Evolutionary conservation across 192 early-diverging fungal genomes (phyloP), one percentile per base, ranked within the genome.

Genomic region (Lunasporangiospora selenospora): DNA sequence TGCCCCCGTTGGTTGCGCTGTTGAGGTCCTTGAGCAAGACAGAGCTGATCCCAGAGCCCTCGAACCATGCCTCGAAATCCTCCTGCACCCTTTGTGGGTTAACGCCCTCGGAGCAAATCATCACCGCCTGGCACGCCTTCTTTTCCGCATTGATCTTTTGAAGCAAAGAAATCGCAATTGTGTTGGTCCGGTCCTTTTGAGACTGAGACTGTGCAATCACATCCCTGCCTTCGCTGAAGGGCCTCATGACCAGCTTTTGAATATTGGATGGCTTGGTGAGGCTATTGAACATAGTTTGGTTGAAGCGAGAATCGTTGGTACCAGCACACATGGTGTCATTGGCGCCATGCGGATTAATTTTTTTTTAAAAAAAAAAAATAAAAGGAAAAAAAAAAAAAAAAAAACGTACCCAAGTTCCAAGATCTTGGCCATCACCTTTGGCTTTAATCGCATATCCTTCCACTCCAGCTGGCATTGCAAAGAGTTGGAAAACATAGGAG

Each of bases 181-280:
- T 73, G 43, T 58, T 73, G 45, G 69, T 73, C 16, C 69, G 69
- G 43, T 73, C 69, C 15, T 58, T 73, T 42, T 63, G 69, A 2
- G 69, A 73, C 39, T 73, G 69, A 10, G 69, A 48, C 42, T 73
- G 69, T 15, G 69, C 69, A 34, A 73, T 63, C 18, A 73, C 60
- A 26, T 73, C 69, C 37, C 46, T 62, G 49, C 69, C 69, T 13
- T 58, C 27, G 26, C 33, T 30, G 21, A 73, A 58, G 3, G 69
- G 54, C 42, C 53, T 52, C 49, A 73, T 73, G 12, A 62, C 27
- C 41, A 73, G 29, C 43, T 73, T 73, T 63, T 73, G 69, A 53
- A 63, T 63, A 29, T 73, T 73, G 18, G 69, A 73, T 0, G 60
- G 60, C 18, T 50, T 55, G 8, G 40, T 30, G 23, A 73, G 48